A percentile compares a stretch with the other conserved stretches of the same genome.
Conservation (phyloP, 768 basidiomycete genomes). For the Dioszegia hungarica region DNA sequence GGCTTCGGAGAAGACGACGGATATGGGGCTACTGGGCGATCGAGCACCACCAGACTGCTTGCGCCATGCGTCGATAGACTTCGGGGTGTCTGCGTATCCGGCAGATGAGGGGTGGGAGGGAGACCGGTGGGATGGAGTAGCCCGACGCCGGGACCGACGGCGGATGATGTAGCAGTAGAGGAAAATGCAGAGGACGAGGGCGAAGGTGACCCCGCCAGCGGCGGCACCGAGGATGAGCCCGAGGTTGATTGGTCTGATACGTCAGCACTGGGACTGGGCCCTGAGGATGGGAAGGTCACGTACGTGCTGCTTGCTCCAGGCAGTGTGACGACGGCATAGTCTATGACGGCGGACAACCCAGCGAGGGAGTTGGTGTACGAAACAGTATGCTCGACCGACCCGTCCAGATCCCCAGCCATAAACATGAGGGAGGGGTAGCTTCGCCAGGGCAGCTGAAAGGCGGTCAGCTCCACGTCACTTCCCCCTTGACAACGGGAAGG, state of each 20-base stretch:
- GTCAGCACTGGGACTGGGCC: background rate
- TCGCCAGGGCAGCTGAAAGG: slow-evolving; percentile 18
- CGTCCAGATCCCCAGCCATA: slow-evolving; percentile 13
- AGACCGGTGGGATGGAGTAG: background rate
- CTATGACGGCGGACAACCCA: slow-evolving; percentile 13
- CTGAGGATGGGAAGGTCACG: background rate
- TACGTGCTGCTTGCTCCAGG: background rate
- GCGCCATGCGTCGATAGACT: background rate
- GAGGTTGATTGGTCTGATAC: slow-evolving; percentile 2
- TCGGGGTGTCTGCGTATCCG: background rate
- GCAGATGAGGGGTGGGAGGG: background rate
- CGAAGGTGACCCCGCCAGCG: slow-evolving; percentile 1
- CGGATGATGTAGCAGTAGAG: slow-evolving; percentile 8
- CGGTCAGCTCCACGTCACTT: background rate
- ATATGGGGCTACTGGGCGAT: slow-evolving; percentile 1
- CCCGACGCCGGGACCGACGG: background rate
- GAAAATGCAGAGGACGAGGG: slow-evolving; percentile 9
- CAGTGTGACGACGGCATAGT: slow-evolving; percentile 21
- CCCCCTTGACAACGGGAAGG: no score
- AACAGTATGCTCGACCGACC: slow-evolving; percentile 8
- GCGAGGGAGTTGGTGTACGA: slow-evolving; percentile 5
- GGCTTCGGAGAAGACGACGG: background rate
- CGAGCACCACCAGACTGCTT: background rate
- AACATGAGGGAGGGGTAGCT: slow-evolving; percentile 23
- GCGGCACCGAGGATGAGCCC: slow-evolving; percentile 10